A percentile compares a stretch with the other conserved stretches of the same genome.
Conservation (phyloP, 139 green algal species). For the Picochlorum sp. region DNA sequence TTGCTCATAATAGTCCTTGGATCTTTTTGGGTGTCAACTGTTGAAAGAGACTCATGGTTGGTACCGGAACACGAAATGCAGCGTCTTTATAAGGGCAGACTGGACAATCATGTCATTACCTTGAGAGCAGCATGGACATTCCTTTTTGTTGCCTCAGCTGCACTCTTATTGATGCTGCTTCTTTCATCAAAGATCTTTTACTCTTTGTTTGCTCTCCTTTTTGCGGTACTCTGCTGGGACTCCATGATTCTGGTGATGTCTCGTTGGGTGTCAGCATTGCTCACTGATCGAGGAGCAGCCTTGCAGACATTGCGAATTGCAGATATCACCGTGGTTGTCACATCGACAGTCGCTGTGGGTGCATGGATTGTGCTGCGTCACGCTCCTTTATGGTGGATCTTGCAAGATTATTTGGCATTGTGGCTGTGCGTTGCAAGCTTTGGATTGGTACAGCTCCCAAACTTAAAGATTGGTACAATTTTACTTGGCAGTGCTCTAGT, state of each 20-base stretch:
- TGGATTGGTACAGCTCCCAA: slow-evolving; percentile 46
- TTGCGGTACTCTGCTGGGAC: slow-evolving; percentile 39
- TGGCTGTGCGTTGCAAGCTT: slow-evolving; percentile 61
- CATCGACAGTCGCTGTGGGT: slow-evolving; percentile 1
- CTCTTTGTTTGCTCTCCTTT: slow-evolving; percentile 46
- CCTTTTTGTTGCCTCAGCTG: slow-evolving; percentile 38
- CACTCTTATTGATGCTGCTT: slow-evolving; percentile 68
- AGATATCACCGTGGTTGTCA: neutral
- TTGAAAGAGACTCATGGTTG: too few species aligned
- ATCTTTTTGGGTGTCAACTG: too few species aligned
- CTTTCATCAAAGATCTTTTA: slow-evolving; percentile 51
- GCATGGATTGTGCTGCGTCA: slow-evolving; percentile 12
- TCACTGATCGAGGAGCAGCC: neutral
- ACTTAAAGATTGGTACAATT: slow-evolving; percentile 50
- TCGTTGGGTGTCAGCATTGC: neutral
- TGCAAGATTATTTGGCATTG: slow-evolving; percentile 58
- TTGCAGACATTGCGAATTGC: neutral
- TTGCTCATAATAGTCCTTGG: too few species aligned
- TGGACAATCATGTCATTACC: slow-evolving; percentile 30
- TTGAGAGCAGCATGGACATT: slow-evolving; percentile 41
- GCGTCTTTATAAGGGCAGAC: neutral
- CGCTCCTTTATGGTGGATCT: slow-evolving; percentile 43
- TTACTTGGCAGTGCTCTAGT: slow-evolving; percentile 62
- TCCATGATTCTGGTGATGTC: slow-evolving; percentile 13
- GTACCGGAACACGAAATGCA: neutral